Percentiles rank a stretch among this genome's conserved stretches.
Conservation (phyloP, 768 basidiomycete species). For the Boletellus ananiceps region DNA sequence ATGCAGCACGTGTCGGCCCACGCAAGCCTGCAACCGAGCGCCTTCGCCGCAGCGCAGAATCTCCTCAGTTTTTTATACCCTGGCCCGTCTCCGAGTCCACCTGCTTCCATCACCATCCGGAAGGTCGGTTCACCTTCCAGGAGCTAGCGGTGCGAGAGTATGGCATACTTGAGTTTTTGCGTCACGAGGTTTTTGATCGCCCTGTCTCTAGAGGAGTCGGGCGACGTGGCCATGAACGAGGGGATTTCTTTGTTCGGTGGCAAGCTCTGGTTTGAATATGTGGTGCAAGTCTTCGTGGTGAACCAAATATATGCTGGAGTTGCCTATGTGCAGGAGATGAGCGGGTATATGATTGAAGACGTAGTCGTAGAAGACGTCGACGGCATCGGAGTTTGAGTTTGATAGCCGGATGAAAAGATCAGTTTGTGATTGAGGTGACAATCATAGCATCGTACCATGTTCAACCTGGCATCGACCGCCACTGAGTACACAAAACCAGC, state of each 20-base stretch:
- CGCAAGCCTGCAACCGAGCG: conserved; percentile 15
- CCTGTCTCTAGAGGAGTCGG: conserved; percentile 5
- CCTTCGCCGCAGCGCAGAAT: conserved; percentile 12
- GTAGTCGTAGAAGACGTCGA: conserved; percentile 10
- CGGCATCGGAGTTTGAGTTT: conserved; percentile 2
- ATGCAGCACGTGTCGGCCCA: conserved; percentile 29
- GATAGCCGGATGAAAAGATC: neutral
- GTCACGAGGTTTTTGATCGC: conserved; percentile 4
- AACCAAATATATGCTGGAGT: conserved; percentile 5
- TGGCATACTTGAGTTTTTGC: conserved; percentile 11
- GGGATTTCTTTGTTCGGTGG: conserved; percentile 7
- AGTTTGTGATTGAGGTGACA: too few species aligned
- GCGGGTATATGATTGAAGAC: conserved; percentile 16
- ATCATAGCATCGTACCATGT: too few species aligned
- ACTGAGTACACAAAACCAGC: too few species aligned
- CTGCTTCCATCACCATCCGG: conserved; percentile 4
- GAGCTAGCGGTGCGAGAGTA: conserved; percentile 15
- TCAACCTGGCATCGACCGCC: too few species aligned
- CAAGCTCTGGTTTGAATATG: conserved; percentile 9
- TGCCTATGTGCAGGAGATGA: conserved; percentile 13
- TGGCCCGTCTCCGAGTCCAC: neutral
- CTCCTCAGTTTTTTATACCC: conserved; percentile 13
- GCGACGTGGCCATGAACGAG: neutral
- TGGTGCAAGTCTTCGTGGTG: conserved; percentile 13
- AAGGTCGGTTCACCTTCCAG: conserved; percentile 12